Evolutionary conservation across 768 basidiomycete genomes (phyloP).

Genomic region (Xanthoconium stramineum): DNA sequence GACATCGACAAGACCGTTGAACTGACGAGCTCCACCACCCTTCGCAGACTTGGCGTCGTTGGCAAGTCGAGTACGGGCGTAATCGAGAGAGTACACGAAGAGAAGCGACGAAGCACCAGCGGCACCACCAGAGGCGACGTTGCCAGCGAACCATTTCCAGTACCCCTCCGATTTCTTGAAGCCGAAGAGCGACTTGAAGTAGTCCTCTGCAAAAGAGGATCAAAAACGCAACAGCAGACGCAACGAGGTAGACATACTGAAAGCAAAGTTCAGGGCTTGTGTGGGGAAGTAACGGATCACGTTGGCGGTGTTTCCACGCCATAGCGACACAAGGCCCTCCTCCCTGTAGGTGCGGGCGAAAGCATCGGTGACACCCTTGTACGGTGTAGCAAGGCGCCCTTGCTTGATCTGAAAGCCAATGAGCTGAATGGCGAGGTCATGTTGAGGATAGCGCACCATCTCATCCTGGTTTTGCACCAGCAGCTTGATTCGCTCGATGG

Average conservation of each 20-base stretch:
- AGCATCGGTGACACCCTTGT: constrained; percentile 95
- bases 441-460: constrained; percentile 61
- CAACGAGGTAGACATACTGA: constrained; percentile 60
- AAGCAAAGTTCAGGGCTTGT: constrained; percentile 99
- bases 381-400: constrained; percentile 92
- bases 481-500: constrained; percentile 99
- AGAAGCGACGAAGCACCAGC: constrained; percentile 98
- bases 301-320: constrained; percentile 99
- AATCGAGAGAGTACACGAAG: constrained; percentile 99
- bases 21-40: constrained; percentile 90
- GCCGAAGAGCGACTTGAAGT: constrained; percentile 98
- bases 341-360: constrained; percentile 90
- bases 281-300: constrained; percentile 99
- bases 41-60: constrained; percentile 97
- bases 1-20: constrained; percentile 97
- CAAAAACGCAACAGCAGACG: constrained; percentile 3
- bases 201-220: constrained; percentile 59
- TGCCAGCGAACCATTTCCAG: constrained; percentile 98
- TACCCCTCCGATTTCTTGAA: constrained; percentile 99
- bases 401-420: constrained; percentile 81
- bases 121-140: constrained; percentile 97
- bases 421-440: constrained; percentile 1
- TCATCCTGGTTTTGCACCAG: constrained; percentile 99
- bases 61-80: constrained; percentile 98
- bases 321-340: constrained; percentile 92